These are phyloP conservation scores for Oldenlandia corymbosa DNA, from an alignment of 257 asterid species.

Conservation along the genomic window DNA sequence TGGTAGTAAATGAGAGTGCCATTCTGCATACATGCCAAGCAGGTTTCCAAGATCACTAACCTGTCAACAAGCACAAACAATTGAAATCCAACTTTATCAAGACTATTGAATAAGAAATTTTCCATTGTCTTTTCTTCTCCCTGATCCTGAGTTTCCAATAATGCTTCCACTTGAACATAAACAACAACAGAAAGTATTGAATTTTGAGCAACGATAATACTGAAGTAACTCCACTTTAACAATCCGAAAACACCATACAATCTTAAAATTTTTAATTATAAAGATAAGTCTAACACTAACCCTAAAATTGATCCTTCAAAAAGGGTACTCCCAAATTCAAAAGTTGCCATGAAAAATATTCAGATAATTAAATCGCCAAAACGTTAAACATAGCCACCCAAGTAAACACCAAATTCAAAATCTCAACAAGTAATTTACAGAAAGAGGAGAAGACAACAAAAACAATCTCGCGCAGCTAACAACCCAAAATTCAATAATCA, in stretches of 20 bases:
- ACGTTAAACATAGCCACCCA: too few relatives aligned
- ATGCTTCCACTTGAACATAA: background rate
- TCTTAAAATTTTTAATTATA: background rate
- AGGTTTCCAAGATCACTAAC: constrained; percentile 68
- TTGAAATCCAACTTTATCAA: background rate
- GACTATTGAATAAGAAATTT: background rate
- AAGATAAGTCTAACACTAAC: background rate
- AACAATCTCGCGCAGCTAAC: background rate
- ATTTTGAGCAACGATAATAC: background rate
- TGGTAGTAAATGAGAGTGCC: constrained; percentile 81
- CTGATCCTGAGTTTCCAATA: background rate
- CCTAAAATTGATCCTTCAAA: background rate
- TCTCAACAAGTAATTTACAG: background rate
- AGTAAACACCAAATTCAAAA: background rate
- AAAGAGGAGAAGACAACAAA: background rate
- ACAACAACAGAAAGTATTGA: background rate
- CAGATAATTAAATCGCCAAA: too few relatives aligned
- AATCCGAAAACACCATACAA: constrained; percentile 2
- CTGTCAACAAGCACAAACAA: constrained; percentile 29
- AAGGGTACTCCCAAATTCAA: background rate
- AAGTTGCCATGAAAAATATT: background rate
- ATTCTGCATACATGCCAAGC: constrained; percentile 73
- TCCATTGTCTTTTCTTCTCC: too few relatives aligned
- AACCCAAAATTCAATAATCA: background rate
- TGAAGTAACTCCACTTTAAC: background rate